Percentiles rank a stretch among this genome's conserved stretches.
Conservation (phyloP, 2,329 filamentous ascomycete species). For the Pezicula neosporulosa region DNA sequence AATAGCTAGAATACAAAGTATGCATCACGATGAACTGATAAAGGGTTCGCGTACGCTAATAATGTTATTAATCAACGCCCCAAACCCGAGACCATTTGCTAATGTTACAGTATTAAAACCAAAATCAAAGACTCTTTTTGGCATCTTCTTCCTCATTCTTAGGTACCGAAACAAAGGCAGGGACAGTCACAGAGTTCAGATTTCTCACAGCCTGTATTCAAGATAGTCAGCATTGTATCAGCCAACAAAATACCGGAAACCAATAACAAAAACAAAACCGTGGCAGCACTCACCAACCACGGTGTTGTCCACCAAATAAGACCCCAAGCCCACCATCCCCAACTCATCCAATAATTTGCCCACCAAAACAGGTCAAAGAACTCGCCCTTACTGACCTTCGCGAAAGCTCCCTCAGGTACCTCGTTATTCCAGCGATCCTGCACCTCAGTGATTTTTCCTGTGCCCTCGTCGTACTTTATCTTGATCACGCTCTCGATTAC, state of each 20-base stretch:
- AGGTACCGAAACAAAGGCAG: constrained; percentile 46
- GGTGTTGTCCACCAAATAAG: constrained; percentile 34
- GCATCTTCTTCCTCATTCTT: constrained; percentile 50
- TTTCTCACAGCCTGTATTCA: constrained; percentile 44
- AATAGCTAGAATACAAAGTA: too few species aligned
- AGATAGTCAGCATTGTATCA: not conserved
- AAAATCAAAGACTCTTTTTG: constrained; percentile 31
- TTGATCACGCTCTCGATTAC: constrained; percentile 44
- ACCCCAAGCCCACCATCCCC: constrained; percentile 34
- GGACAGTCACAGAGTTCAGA: constrained; percentile 47
- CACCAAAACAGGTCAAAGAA: constrained; percentile 34
- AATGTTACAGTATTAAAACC: too few species aligned
- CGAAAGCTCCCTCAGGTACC: constrained; percentile 44
- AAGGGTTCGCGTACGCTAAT: too few species aligned
- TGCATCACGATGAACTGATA: too few species aligned
- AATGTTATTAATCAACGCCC: too few species aligned
- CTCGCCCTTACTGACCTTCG: constrained; percentile 42
- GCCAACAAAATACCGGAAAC: not conserved
- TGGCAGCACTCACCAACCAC: constrained; percentile 35
- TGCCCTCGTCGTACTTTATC: constrained; percentile 38
- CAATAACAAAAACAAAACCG: constrained; percentile 4
- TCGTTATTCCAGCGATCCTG: constrained; percentile 54
- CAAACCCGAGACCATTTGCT: too few species aligned
- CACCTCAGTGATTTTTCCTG: constrained; percentile 45
- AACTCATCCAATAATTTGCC: constrained; percentile 32